These are phyloP conservation scores for Camelina laxa DNA, from an alignment of 345 rosid genomes.

Conservation along the genomic window DNA sequence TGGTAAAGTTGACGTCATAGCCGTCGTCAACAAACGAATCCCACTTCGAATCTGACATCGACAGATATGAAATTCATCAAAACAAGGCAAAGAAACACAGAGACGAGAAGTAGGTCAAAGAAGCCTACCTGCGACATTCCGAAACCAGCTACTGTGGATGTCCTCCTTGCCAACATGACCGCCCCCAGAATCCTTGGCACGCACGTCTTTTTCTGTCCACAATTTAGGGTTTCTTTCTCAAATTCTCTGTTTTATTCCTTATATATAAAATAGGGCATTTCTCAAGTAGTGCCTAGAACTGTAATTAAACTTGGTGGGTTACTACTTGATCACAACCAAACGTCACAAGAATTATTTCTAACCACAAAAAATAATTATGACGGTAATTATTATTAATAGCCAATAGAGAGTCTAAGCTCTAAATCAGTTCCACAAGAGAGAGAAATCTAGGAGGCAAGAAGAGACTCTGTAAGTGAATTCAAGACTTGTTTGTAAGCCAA, in stretches of 20 bases:
- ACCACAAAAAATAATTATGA: no score
- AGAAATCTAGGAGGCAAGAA: conserved; percentile 4
- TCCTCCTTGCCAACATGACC: background rate
- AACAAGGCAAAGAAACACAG: no score
- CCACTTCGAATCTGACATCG: background rate
- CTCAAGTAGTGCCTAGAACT: no score
- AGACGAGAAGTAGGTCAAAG: no score
- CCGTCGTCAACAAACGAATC: background rate
- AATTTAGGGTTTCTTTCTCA: background rate
- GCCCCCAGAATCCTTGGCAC: background rate
- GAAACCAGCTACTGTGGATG: background rate
- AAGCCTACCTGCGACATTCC: background rate
- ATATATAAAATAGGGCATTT: no score
- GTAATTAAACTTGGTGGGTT: conserved; percentile 64
- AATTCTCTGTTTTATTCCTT: background rate
- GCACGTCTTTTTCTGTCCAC: background rate
- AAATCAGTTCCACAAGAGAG: background rate
- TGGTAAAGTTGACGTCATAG: background rate
- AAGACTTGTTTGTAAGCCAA: conserved; percentile 66
- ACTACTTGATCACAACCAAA: conserved; percentile 85
- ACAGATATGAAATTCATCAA: background rate
- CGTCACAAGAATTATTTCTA: conserved; percentile 59
- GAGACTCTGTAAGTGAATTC: conserved; percentile 50
- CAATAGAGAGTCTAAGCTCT: background rate
- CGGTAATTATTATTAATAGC: background rate